Percentiles rank a stretch among this genome's conserved stretches.
phyloP scores from a whole-genome alignment of 1,139 yeast genomes.

The Blastobotrys arbuscula region DNA sequence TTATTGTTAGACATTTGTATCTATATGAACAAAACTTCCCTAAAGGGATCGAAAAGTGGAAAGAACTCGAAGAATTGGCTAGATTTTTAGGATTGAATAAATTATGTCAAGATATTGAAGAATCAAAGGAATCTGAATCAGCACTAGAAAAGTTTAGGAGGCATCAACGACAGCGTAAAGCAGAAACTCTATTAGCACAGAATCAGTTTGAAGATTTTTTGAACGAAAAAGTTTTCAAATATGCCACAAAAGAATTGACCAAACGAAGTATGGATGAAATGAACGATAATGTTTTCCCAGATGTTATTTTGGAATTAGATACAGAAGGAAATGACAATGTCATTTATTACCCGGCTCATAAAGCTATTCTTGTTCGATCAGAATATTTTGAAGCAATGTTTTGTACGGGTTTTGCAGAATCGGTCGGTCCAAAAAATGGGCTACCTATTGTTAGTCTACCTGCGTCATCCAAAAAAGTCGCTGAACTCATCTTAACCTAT shows the following conservation, averaged over 20 bases:
- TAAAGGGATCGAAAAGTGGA: conserved; percentile 28
- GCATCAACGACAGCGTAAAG: conserved; percentile 18
- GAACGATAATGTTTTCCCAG: conserved; percentile 39
- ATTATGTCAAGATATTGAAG: conserved; percentile 35
- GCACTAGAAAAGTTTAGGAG: conserved; percentile 2
- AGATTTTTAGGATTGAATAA: conserved; percentile 36
- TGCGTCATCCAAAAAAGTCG: conserved; percentile 38
- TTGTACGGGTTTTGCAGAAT: conserved; percentile 42
- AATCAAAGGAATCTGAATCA: conserved; percentile 14
- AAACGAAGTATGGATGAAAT: conserved; percentile 9
- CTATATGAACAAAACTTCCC: conserved; percentile 39
- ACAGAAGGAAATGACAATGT: conserved; percentile 26
- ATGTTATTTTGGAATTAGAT: conserved; percentile 41
- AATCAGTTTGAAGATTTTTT: conserved; percentile 36
- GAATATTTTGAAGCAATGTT: conserved; percentile 66
- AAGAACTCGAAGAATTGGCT: conserved; percentile 36
- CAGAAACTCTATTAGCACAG: conserved; percentile 23
- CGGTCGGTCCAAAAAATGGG: conserved; percentile 2
- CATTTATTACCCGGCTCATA: conserved; percentile 55
- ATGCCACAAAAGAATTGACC: conserved; percentile 1
- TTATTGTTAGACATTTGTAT: conserved; percentile 50
- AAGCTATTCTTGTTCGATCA: conserved; percentile 53
- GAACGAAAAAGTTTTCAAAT: conserved; percentile 34
- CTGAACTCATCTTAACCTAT: conserved; percentile 51
- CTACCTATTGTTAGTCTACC: conserved; percentile 40